Evolutionary conservation across 139 green algal species (phyloP), one percentile per base, ranked within the genome.

Genomic region (Asterochloris erici): DNA sequence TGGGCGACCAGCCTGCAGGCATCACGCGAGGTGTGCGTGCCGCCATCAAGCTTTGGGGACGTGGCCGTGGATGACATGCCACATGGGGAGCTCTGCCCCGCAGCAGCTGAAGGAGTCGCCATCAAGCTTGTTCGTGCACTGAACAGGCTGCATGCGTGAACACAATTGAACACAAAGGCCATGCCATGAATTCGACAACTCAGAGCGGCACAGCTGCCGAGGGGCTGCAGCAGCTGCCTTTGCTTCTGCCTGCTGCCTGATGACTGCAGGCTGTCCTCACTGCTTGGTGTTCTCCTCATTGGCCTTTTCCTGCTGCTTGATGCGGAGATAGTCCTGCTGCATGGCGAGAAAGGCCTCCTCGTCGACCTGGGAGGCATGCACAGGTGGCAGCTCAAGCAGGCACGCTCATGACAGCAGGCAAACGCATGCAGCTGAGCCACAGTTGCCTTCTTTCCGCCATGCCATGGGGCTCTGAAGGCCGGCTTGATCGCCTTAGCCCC

Each of bases 1-100:
- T 95, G 91, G 0, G 91, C 91, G 4, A 89, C 82, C 28, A 96
- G 89, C 85, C 93, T 96, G 86, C 54, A 81, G 14, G 21, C 38
- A 54, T 54, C 38, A 54, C 38, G 38, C 4, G 38, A 54, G 38
- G 6, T 54, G 38, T 54, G 38, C 38, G 38, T 54, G 38, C 38
- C 38, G 38, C 38, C 38, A 54, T 54, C 38, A 54, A 54, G 38
- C 38, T 6, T 54, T 2, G n/a, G n/a, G n/a, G n/a, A n/a, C n/a
- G n/a, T n/a, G n/a, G n/a, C n/a, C n/a, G n/a, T n/a, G n/a, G n/a
- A n/a, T n/a, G n/a, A n/a, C n/a, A n/a, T n/a, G 38, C 6, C 38
- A 54, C 38, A 54, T 54, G 38, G 38, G 38, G 6, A 54, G 38
- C 38, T 54, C 38, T 54, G 38, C 38, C 38, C 38, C 38, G 38